Evolutionary conservation across 371 early-diverging fungal genomes (phyloP).

Genomic region (Mucor piriformis): DNA sequence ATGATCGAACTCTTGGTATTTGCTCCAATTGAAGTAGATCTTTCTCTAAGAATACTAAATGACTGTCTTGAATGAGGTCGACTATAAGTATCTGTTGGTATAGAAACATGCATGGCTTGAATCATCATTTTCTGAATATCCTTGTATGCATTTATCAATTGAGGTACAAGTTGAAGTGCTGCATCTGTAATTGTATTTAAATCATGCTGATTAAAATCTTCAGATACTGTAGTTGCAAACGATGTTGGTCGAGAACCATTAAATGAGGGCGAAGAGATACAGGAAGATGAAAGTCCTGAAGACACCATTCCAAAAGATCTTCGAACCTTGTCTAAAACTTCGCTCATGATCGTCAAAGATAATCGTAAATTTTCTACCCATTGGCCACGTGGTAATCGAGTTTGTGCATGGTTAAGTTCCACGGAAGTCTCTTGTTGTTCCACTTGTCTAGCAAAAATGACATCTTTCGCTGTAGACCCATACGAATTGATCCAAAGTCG

Average conservation of each 20-base stretch:
- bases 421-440: constrained; percentile 29
- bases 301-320: constrained; percentile 41
- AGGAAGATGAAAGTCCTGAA: constrained; percentile 32
- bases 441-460: constrained; percentile 46
- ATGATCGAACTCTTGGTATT: constrained; percentile 1
- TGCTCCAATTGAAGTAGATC: constrained; percentile 14
- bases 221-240: constrained; percentile 33
- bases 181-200: constrained; percentile 29
- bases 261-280: constrained; percentile 37
- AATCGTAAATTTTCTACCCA: constrained; percentile 61
- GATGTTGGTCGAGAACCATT: constrained; percentile 44
- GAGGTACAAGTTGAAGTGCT: constrained; percentile 43
- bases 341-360: constrained; percentile 57
- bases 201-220: constrained; percentile 24
- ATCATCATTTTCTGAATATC: constrained; percentile 45
- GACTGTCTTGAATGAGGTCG: constrained; percentile 25
- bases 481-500: constrained; percentile 59
- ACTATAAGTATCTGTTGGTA: not conserved
- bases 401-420: constrained; percentile 32
- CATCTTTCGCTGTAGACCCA: constrained; percentile 46
- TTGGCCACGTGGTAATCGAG: constrained; percentile 39
- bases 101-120: constrained; percentile 41
- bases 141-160: constrained; percentile 45
- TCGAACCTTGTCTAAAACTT: constrained; percentile 58
- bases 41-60: constrained; percentile 22